Conservation (phyloP, 805 yeast species). For the Yamadazyma kitorensis region DNA sequence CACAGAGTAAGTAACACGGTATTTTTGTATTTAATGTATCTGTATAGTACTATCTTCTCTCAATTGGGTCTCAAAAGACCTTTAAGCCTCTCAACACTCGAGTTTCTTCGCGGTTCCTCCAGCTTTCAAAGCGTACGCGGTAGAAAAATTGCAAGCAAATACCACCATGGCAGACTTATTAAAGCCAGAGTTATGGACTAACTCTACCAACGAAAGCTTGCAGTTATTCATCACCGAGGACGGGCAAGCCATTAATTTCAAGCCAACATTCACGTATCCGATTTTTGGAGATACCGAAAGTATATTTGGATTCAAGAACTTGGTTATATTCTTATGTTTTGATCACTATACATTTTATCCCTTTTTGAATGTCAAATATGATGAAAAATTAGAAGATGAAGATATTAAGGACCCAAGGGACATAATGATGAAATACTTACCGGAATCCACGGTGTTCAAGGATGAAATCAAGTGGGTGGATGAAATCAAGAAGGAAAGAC, state of each 20-base stretch:
- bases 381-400: constrained; percentile 48
- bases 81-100: no score
- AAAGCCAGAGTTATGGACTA: constrained; percentile 73
- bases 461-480: constrained; percentile 72
- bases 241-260: constrained; percentile 57
- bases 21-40: no score
- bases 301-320: constrained; percentile 76
- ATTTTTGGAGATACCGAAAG: constrained; percentile 90
- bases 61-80: no score
- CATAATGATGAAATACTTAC: constrained; percentile 56
- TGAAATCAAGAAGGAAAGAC: constrained; percentile 46
- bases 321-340: constrained; percentile 63
- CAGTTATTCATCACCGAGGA: constrained; percentile 54
- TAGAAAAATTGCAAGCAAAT: no score
- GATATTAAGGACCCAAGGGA: constrained; percentile 59
- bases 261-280: constrained; percentile 86
- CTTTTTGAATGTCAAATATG: constrained; percentile 58
- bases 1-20: constrained; percentile 41
- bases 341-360: constrained; percentile 76
- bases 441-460: constrained; percentile 55
- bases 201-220: constrained; percentile 66
- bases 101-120: no score
- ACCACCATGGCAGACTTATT: constrained; percentile 23
- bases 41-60: no score
- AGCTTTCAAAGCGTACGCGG: no score